Evolutionary conservation across 2,329 filamentous ascomycete species (phyloP), one percentile per base, ranked within the genome.

Genomic region (Aphanocladium album): DNA sequence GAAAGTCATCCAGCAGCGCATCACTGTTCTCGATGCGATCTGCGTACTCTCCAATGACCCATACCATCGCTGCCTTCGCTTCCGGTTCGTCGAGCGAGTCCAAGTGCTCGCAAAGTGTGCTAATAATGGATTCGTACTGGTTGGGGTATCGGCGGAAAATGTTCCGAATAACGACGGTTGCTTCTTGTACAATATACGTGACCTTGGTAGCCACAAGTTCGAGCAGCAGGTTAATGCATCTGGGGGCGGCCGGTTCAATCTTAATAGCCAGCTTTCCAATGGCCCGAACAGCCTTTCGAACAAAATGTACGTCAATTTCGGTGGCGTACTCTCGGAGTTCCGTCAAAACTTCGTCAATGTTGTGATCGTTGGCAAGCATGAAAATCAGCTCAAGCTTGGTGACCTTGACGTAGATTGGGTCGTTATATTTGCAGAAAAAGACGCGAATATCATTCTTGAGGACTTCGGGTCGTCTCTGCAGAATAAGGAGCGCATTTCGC

Each of bases 371-470:
- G 8, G 95, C 95, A 62, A 99, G 83, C 95, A 98, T 99, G 76
- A 99, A 99, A 66, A 99, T 98, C 67, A 99, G 84, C 76, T 99
- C 95, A 54, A 99, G 83, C 76, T 99, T 99, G 17, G 95, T 99
- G 56, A 99, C 95, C 76, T 99, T 99, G 77, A 99, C 95, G 73
- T 98, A 99, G 65, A 99, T 99, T 0, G 95, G 95, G 71, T 99
- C 95, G 73, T 99, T 99, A 77, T 99, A 99, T 81, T 99, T 99
- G 86, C 95, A 99, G 77, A 99, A 99, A 78, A 99, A 99, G 35
- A 99, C 95, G 51, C 95, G 87, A 64, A 99, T 98, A 74, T 99
- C 95, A 74, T 97, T 98, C 64, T 92, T 86, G 58, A 99, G 77
- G 9, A 99, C 93, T 70, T 98, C 95, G 0, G 95, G 95, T 60